Conservation (phyloP, 768 basidiomycete species). For the Lepiota venenata region DNA sequence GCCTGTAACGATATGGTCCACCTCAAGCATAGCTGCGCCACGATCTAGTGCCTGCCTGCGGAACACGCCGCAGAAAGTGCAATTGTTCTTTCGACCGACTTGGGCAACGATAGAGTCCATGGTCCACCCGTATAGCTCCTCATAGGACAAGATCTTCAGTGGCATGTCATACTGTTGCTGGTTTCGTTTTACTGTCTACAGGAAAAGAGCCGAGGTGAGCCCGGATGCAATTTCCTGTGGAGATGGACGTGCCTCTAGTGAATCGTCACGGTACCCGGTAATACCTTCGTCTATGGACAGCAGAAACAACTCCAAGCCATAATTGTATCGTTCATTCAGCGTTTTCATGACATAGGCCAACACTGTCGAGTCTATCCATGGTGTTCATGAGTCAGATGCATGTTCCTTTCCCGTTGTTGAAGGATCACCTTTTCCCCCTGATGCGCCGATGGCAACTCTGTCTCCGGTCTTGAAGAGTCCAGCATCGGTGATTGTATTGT, state of each 20-base stretch:
- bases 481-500: slow-evolving; percentile 88
- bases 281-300: slow-evolving; percentile 99
- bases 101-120: slow-evolving; percentile 97
- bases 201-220: slow-evolving; percentile 1
- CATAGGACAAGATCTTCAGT: slow-evolving; percentile 93
- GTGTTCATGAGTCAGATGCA: slow-evolving; percentile 5
- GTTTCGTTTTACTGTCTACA: slow-evolving; percentile 95
- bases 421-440: slow-evolving; percentile 87
- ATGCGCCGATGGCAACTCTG: slow-evolving; percentile 95
- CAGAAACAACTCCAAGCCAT: slow-evolving; percentile 86
- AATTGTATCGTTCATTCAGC: slow-evolving; percentile 90
- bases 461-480: slow-evolving; percentile 86
- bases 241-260: slow-evolving; percentile 66
- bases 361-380: slow-evolving; percentile 84
- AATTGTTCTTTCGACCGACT: slow-evolving; percentile 96
- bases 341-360: slow-evolving; percentile 96
- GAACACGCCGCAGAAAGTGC: slow-evolving; percentile 99
- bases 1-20: slow-evolving; percentile 98
- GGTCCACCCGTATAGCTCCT: slow-evolving; percentile 98
- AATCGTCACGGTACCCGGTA: slow-evolving; percentile 97
- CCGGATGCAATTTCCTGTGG: neutral
- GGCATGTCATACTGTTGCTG: slow-evolving; percentile 94
- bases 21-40: slow-evolving; percentile 82
- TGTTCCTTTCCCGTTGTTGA: neutral
- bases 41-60: slow-evolving; percentile 94